phyloP scores from a whole-genome alignment of 345 rosid genomes.

The Populus ilicifolia region DNA sequence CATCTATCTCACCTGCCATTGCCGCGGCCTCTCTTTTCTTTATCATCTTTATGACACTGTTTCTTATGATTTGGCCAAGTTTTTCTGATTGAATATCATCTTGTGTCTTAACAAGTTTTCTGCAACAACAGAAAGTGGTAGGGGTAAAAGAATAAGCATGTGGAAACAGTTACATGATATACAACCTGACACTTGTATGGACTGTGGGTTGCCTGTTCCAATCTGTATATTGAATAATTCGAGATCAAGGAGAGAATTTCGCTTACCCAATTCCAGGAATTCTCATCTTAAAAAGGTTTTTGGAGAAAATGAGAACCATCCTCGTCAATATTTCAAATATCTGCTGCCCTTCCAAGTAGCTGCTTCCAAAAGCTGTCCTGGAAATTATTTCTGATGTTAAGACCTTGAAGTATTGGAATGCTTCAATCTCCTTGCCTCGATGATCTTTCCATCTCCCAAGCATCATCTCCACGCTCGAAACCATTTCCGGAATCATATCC shows the following conservation, averaged over 20 bases:
- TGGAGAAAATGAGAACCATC: slow-evolving; percentile 13
- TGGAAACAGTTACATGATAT: too few species aligned
- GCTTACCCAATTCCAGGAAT: too few species aligned
- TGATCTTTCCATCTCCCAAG: slow-evolving; percentile 35
- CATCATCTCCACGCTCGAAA: slow-evolving; percentile 38
- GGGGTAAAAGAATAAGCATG: too few species aligned
- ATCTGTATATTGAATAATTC: background rate
- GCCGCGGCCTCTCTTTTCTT: slow-evolving; percentile 16
- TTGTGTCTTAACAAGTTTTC: background rate
- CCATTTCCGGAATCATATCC: slow-evolving; percentile 36
- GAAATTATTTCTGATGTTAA: slow-evolving; percentile 50
- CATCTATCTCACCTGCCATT: background rate
- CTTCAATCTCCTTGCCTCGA: slow-evolving; percentile 37
- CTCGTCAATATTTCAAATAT: slow-evolving; percentile 28
- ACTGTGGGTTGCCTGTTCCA: slow-evolving; percentile 7
- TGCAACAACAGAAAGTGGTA: background rate
- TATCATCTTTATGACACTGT: slow-evolving; percentile 2
- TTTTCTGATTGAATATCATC: slow-evolving; percentile 16
- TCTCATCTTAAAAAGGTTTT: slow-evolving; percentile 15
- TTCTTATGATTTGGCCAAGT: background rate
- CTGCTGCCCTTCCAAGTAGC: slow-evolving; percentile 37
- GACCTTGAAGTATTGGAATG: slow-evolving; percentile 32
- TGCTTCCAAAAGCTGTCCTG: slow-evolving; percentile 52
- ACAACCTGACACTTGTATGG: too few species aligned
- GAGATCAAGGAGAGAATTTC: slow-evolving; percentile 12